phyloP scores from a whole-genome alignment of 306 rosid species.

The Vigna unguiculata region DNA sequence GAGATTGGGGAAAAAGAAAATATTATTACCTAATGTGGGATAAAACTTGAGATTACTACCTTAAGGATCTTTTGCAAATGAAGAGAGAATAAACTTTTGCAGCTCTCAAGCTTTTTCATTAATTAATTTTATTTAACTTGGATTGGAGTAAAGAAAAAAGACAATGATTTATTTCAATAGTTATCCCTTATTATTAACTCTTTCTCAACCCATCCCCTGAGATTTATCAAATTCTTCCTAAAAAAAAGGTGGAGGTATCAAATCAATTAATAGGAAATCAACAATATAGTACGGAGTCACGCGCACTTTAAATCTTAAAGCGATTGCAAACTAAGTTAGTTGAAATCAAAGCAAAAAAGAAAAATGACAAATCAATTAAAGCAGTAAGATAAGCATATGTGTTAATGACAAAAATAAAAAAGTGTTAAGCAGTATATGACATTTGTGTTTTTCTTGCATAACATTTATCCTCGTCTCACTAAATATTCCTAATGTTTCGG shows the following conservation, averaged over 20 bases:
- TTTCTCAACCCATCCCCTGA: neutral
- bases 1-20: no score
- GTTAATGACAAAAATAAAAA: neutral
- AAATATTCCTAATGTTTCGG: neutral
- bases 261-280: neutral
- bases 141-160: neutral
- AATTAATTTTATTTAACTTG: neutral
- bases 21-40: no score
- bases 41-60: no score
- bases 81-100: no score
- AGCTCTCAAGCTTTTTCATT: neutral
- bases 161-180: neutral
- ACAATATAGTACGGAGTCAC: neutral
- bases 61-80: no score
- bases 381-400: conserved; percentile 5
- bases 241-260: neutral
- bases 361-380: neutral
- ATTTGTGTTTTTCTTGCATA: conserved; percentile 16
- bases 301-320: neutral
- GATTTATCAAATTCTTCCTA: neutral
- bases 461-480: neutral
- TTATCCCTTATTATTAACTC: neutral
- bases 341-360: neutral
- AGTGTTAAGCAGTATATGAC: neutral
- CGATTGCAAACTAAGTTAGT: neutral